Evolutionary conservation across 2,329 filamentous ascomycete species (phyloP).

Genomic region (Botrytis pseudocinerea): DNA sequence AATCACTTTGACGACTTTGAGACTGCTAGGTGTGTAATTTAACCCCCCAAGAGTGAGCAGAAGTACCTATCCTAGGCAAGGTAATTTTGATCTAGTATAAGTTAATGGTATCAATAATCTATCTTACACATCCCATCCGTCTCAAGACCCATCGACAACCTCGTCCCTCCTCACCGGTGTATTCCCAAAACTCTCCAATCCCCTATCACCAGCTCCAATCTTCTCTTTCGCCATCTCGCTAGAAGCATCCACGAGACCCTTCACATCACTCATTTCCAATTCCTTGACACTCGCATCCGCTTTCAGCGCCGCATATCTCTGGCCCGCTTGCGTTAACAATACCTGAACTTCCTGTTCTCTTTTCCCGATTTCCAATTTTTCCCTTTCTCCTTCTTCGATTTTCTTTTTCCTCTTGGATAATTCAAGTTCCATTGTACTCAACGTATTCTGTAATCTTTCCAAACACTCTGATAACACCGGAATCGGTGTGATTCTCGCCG

Average conservation of each 20-base stretch:
- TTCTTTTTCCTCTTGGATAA: constrained; percentile 60
- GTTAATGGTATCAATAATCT: not conserved
- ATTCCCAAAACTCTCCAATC: constrained; percentile 45
- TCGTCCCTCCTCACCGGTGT: constrained; percentile 39
- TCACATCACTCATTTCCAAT: constrained; percentile 30
- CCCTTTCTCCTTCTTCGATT: constrained; percentile 66
- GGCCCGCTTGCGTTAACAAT: constrained; percentile 77
- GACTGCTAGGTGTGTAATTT: not conserved
- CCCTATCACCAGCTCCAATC: constrained; percentile 35
- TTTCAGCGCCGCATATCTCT: constrained; percentile 63
- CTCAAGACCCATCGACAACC: constrained; percentile 34
- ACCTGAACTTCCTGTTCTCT: constrained; percentile 79
- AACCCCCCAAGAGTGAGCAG: not conserved
- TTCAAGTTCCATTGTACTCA: constrained; percentile 63
- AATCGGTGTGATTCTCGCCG: constrained; percentile 71
- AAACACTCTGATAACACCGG: constrained; percentile 71
- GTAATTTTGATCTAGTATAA: not conserved
- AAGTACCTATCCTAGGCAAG: not conserved
- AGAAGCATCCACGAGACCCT: constrained; percentile 26
- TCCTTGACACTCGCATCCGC: constrained; percentile 44
- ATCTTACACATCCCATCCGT: not conserved
- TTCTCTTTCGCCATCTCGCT: constrained; percentile 22
- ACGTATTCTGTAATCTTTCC: constrained; percentile 59
- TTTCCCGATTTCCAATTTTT: constrained; percentile 66
- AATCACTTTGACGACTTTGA: not conserved